Evolutionary conservation across 2,329 filamentous ascomycete genomes (phyloP), one percentile per base, ranked within the genome.

Genomic region (Phoma herbarum): DNA sequence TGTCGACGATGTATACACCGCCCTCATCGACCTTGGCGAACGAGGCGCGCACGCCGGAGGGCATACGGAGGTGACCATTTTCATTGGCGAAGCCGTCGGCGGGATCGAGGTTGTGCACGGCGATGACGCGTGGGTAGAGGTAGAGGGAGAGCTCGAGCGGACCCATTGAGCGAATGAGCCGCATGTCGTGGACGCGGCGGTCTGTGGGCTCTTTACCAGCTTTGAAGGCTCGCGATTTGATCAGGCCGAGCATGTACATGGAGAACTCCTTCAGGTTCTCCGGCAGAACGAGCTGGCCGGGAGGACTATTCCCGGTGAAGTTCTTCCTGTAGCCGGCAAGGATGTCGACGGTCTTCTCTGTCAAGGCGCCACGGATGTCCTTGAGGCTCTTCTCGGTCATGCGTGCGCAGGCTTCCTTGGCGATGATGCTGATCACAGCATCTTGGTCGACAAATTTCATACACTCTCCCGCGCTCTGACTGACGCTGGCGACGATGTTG

Each of bases 381-480:
- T 96, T 96, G 53, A 97, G 83, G 6, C 86, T 82, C 77, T 88
- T 79, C 82, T 96, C 79, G 76, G 88, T 83, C 67, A 97, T 88
- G 76, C 92, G 93, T n/a, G 91, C 89, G 39, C 92, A 91, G 37
- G 93, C 92, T 77, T 99, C 94, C 81, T 98, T 98, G 44, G 94
- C 93, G 58, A 99, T 87, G 57, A 98, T 86, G 35, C 87, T 86
- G 58, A 94, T 86, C 23, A 99, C 92, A 7, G 95, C 93, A 77
- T 99, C 95, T 76, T 99, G 94, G 73, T 99, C 95, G 39, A 98
- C 89, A 74, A 93, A 95, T 72, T 93, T 95, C 87, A 98, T 92
- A 23, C 84, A 84, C 61, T 97, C 93, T 62, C 91, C 86, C 12
- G 92, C 88, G 54, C 88, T 89, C 65, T 97, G 92, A 64, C 90